A percentile compares a stretch with the other conserved stretches of the same genome.
phyloP scores from a whole-genome alignment of 176 grass and related monocot genomes.

The Triticum monococcum region DNA sequence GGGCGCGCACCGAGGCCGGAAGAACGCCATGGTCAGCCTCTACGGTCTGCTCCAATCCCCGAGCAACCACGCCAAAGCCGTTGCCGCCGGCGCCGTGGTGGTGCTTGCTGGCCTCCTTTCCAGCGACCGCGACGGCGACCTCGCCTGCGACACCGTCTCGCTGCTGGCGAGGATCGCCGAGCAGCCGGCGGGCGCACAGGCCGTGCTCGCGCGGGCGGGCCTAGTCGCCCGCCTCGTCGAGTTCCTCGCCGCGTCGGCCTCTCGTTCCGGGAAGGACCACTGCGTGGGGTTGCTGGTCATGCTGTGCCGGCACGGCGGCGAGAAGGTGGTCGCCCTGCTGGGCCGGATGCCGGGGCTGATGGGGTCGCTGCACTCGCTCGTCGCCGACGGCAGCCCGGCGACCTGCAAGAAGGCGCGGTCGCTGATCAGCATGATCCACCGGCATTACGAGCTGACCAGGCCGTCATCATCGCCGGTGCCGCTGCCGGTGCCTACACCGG shows the following conservation, averaged over 20 bases:
- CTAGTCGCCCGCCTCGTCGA: conserved; percentile 44
- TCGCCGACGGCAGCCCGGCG: conserved; percentile 51
- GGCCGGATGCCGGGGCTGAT: conserved; percentile 55
- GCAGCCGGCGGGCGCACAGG: conserved; percentile 39
- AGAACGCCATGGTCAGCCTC: conserved; percentile 72
- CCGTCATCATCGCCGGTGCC: background rate
- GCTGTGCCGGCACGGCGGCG: conserved; percentile 64
- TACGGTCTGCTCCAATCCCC: conserved; percentile 55
- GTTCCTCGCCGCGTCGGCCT: conserved; percentile 35
- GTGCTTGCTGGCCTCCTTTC: conserved; percentile 42
- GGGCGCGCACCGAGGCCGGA: conserved; percentile 45
- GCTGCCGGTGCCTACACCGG: background rate
- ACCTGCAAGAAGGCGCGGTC: conserved; percentile 57
- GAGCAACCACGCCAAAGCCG: conserved; percentile 46
- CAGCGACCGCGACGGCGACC: conserved; percentile 33
- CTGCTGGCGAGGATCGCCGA: conserved; percentile 69
- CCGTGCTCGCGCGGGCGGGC: conserved; percentile 33
- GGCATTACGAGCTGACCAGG: conserved; percentile 32
- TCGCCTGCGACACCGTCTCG: conserved; percentile 48
- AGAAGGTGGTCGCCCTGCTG: conserved; percentile 50
- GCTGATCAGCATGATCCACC: conserved; percentile 73
- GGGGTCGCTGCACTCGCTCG: conserved; percentile 52
- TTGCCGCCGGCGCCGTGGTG: conserved; percentile 46
- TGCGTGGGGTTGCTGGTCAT: conserved; percentile 50
- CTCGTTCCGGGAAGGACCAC: conserved; percentile 61